Conservation (phyloP, 495 filamentous ascomycete species). For the Penicillium ochrochloron region DNA sequence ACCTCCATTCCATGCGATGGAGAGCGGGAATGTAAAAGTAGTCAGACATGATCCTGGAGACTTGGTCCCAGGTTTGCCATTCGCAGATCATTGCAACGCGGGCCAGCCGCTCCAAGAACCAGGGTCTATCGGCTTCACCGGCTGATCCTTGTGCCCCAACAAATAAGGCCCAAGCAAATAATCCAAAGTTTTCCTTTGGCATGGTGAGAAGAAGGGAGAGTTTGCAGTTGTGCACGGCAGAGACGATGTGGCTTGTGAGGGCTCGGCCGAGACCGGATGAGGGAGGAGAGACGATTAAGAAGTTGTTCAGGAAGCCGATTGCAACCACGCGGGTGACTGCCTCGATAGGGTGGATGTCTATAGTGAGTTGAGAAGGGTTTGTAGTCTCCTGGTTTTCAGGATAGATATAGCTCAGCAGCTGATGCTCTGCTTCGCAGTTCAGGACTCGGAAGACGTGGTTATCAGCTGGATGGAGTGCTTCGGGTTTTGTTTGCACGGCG, state of each 20-base stretch:
- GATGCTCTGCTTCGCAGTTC: slow-evolving; percentile 41
- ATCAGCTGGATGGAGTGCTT: slow-evolving; percentile 18
- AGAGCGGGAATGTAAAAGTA: slow-evolving; percentile 33
- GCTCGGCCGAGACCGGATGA: slow-evolving; percentile 42
- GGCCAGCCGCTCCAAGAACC: slow-evolving; percentile 39
- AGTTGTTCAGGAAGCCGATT: slow-evolving; percentile 40
- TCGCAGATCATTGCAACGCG: slow-evolving; percentile 33
- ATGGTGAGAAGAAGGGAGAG: slow-evolving; percentile 26
- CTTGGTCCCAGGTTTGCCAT: slow-evolving; percentile 39
- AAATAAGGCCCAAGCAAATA: slow-evolving; percentile 40
- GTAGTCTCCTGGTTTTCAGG: slow-evolving; percentile 5
- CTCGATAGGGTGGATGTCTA: slow-evolving; percentile 34
- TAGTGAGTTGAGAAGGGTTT: slow-evolving; percentile 1
- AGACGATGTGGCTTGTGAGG: slow-evolving; percentile 38
- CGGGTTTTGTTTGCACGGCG: slow-evolving; percentile 21
- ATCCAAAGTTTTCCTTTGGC: slow-evolving; percentile 28
- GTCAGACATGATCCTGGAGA: slow-evolving; percentile 27
- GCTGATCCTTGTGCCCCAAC: slow-evolving; percentile 40
- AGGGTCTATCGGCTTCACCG: slow-evolving; percentile 31
- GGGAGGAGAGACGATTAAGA: slow-evolving; percentile 41
- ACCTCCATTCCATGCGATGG: slow-evolving; percentile 29
- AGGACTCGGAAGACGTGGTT: slow-evolving; percentile 39
- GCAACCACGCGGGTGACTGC: slow-evolving; percentile 36
- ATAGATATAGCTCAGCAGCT: slow-evolving; percentile 42
- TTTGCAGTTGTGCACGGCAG: slow-evolving; percentile 25